phyloP scores from a whole-genome alignment of 225 moss, liverwort and hornwort genomes.

The Polytrichum commune region DNA sequence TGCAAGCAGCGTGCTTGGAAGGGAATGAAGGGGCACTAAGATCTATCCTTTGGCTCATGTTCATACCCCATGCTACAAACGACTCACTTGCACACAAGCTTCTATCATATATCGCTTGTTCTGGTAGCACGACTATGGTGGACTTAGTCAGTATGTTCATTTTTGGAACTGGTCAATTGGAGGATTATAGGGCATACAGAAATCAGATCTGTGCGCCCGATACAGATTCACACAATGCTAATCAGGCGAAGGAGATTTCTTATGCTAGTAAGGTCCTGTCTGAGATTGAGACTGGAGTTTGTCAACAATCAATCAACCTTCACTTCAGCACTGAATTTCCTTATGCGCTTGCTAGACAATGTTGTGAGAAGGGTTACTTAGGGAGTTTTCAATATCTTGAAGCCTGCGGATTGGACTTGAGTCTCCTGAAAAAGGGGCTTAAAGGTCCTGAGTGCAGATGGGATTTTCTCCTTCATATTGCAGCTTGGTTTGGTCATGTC shows the following conservation, averaged over 20 bases:
- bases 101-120: not conserved
- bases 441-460: too few species aligned
- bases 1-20: not conserved
- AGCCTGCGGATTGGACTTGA: not conserved
- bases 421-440: not conserved
- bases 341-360: conserved; percentile 1
- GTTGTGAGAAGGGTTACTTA: conserved; percentile 8
- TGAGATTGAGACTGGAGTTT: conserved; percentile 1
- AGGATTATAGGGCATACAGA: too few species aligned
- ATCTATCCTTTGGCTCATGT: not conserved
- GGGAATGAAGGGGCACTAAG: not conserved
- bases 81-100: not conserved
- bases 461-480: not conserved
- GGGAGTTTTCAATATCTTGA: not conserved
- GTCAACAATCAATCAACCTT: not conserved
- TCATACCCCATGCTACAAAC: not conserved
- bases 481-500: not conserved
- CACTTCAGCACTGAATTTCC: conserved; percentile 3
- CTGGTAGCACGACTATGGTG: not conserved
- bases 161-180: too few species aligned
- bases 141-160: not conserved
- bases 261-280: conserved; percentile 2
- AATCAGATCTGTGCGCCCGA: not conserved
- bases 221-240: not conserved
- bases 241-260: too few species aligned